Conservation (phyloP, 1,284 basidiomycete species). For the Boletus hoseneyae region DNA sequence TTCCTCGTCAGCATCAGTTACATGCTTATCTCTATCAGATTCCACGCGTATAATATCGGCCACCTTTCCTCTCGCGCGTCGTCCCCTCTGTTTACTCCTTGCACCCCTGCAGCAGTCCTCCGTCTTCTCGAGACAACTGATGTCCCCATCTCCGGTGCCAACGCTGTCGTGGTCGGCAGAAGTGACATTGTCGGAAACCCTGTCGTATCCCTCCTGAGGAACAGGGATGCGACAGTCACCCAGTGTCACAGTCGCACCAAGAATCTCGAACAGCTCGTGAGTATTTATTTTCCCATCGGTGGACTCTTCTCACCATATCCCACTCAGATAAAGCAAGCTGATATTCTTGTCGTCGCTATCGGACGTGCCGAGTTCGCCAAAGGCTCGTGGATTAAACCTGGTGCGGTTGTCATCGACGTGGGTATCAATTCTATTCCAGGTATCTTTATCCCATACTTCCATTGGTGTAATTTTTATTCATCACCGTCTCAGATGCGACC, state of each 20-base stretch:
- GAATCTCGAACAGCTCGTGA: constrained; percentile 74
- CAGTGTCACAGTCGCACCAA: constrained; percentile 94
- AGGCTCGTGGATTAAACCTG: constrained; percentile 94
- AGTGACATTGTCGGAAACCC: constrained; percentile 99
- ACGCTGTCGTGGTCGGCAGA: constrained; percentile 92
- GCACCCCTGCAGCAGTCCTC: constrained; percentile 94
- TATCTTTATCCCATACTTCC: constrained; percentile 29
- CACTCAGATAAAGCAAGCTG: constrained; percentile 74
- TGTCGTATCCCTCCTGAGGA: constrained; percentile 86
- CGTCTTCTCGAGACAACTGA: constrained; percentile 86
- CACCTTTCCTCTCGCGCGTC: constrained; percentile 90
- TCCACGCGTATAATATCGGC: constrained; percentile 99
- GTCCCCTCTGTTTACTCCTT: constrained; percentile 89
- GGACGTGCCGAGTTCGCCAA: constrained; percentile 90
- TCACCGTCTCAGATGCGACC: constrained; percentile 56
- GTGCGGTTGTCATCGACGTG: constrained; percentile 93
- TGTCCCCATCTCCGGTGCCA: constrained; percentile 70
- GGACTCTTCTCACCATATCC: constrained; percentile 8
- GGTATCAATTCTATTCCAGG: constrained; percentile 97
- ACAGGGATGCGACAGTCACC: constrained; percentile 93
- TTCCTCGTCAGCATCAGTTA: constrained; percentile 4
- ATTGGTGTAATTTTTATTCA: not conserved
- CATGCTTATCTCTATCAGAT: constrained; percentile 46
- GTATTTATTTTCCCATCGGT: constrained; percentile 28
- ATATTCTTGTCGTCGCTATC: constrained; percentile 93